Percentiles rank a stretch among this genome's conserved stretches.
Evolutionary conservation across 208 protist species (phyloP).

Genomic region (Leishmania arabica): DNA sequence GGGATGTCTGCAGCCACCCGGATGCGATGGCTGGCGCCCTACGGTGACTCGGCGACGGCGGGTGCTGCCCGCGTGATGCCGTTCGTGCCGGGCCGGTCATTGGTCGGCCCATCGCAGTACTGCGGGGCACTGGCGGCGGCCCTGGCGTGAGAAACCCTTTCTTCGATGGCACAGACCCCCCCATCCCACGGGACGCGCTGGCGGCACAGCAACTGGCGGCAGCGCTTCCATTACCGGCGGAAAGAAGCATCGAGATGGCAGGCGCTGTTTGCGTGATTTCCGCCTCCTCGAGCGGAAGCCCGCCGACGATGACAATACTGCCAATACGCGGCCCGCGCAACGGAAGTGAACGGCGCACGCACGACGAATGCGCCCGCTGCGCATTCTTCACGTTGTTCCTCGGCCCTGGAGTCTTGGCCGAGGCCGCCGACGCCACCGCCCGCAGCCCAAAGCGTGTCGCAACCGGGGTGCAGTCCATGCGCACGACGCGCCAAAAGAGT

Average conservation of each 20-base stretch:
- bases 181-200: neutral
- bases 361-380: neutral
- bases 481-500: conserved; percentile 53
- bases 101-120: conserved; percentile 6
- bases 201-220: neutral
- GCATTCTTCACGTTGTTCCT: neutral
- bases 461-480: conserved; percentile 41
- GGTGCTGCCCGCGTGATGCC: conserved; percentile 2
- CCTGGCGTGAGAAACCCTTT: conserved; percentile 2
- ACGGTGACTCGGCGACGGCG: neutral
- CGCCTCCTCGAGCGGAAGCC: conserved; percentile 22
- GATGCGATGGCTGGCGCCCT: neutral
- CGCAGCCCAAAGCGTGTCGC: conserved; percentile 38
- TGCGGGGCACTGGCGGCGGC: conserved; percentile 16
- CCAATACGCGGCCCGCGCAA: conserved; percentile 24
- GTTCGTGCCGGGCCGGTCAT: conserved; percentile 12
- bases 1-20: neutral
- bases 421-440: conserved; percentile 1
- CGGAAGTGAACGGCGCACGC: conserved; percentile 21
- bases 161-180: neutral
- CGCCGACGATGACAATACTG: conserved; percentile 29
- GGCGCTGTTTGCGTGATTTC: conserved; percentile 19
- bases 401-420: neutral
- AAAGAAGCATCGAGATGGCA: conserved; percentile 24
- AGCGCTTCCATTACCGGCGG: neutral